Conservation (phyloP, 202 grass and related monocot genomes). For the Panicum virgatum region DNA sequence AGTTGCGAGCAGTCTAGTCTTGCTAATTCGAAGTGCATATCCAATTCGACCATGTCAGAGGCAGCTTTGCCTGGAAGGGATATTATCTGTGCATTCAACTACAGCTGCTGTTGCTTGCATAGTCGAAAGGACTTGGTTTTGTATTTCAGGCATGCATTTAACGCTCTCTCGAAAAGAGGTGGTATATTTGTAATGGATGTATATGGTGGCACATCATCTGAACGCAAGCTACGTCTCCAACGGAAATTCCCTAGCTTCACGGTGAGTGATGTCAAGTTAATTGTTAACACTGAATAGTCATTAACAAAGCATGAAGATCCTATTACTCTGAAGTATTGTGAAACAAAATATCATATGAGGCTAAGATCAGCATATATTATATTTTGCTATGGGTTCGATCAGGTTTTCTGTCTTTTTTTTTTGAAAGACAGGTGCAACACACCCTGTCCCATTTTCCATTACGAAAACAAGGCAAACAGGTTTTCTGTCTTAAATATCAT, state of each 20-base stretch:
- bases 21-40: slow-evolving; percentile 14
- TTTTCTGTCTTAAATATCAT: background rate
- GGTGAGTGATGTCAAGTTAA: slow-evolving; percentile 48
- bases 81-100: slow-evolving; percentile 96
- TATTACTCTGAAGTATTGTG: background rate
- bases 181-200: slow-evolving; percentile 99
- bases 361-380: slow-evolving; percentile 8
- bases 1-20: background rate
- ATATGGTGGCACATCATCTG: slow-evolving; percentile 87
- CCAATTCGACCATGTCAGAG: slow-evolving; percentile 49
- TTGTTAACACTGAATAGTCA: background rate
- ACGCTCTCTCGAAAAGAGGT: slow-evolving; percentile 66
- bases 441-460: too few species aligned
- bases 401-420: background rate
- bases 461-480: too few species aligned
- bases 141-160: slow-evolving; percentile 77
- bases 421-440: too few species aligned
- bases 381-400: background rate
- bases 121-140: slow-evolving; percentile 81
- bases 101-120: slow-evolving; percentile 94
- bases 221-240: slow-evolving; percentile 79
- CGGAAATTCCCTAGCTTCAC: slow-evolving; percentile 78
- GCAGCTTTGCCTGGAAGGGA: slow-evolving; percentile 68
- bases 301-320: background rate
- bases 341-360: background rate